These are phyloP conservation scores for Cladosporium sp. DNA, from an alignment of 2,329 filamentous ascomycete species.

Conservation along the genomic window DNA sequence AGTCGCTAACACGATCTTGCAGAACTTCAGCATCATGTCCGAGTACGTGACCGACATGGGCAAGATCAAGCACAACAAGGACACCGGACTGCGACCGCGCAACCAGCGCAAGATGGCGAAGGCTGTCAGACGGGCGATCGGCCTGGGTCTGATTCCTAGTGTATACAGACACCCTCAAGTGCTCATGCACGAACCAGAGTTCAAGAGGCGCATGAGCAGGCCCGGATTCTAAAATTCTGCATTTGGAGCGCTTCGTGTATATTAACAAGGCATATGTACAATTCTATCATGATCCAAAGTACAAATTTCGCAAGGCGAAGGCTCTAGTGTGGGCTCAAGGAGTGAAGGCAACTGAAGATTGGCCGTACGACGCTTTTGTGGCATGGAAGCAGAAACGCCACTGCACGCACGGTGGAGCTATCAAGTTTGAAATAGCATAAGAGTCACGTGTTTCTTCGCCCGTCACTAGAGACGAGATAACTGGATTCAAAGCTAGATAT, in stretches of 20 bases:
- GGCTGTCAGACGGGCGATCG: slow-evolving; percentile 82
- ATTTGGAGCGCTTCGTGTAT: neutral
- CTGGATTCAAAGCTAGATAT: too few relatives aligned
- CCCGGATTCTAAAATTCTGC: neutral
- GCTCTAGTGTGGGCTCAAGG: too few relatives aligned
- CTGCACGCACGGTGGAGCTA: too few relatives aligned
- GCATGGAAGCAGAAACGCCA: too few relatives aligned
- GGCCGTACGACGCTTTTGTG: too few relatives aligned
- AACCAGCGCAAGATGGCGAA: slow-evolving; percentile 94
- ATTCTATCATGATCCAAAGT: neutral
- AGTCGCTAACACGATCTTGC: neutral
- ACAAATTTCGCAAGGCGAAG: neutral
- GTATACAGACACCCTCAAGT: slow-evolving; percentile 86
- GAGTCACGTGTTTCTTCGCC: too few relatives aligned
- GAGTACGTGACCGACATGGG: slow-evolving; percentile 84
- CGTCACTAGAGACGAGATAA: too few relatives aligned
- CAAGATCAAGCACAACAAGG: slow-evolving; percentile 70
- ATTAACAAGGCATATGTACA: slow-evolving; percentile 3
- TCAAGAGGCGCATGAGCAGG: neutral
- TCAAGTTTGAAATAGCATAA: too few relatives aligned
- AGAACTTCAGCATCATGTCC: slow-evolving; percentile 91
- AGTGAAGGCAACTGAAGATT: too few relatives aligned
- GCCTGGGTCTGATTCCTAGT: slow-evolving; percentile 86
- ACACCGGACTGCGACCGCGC: slow-evolving; percentile 76
- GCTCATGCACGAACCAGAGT: slow-evolving; percentile 35